These are phyloP conservation scores for Chlamydomonas asymmetrica DNA, from an alignment of 139 green algal genomes.

Conservation along the genomic window DNA sequence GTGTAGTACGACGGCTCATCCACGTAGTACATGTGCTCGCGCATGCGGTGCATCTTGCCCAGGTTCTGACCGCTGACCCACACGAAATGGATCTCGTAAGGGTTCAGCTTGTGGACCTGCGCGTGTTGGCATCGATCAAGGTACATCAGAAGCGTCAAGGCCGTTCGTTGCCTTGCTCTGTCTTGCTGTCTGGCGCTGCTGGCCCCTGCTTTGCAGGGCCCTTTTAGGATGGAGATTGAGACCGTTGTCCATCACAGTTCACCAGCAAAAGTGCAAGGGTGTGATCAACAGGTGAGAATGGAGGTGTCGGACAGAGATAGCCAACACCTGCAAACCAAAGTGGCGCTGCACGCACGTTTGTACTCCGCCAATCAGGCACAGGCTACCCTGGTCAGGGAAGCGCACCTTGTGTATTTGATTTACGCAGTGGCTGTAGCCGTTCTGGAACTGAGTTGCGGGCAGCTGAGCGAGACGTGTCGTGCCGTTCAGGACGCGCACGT, in stretches of 20 bases:
- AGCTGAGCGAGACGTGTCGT: slow-evolving; percentile 32
- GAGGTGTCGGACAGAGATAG: too few species aligned
- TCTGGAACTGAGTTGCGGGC: slow-evolving; percentile 39
- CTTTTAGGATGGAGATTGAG: too few species aligned
- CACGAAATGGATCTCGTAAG: slow-evolving; percentile 41
- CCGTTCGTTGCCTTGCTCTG: too few species aligned
- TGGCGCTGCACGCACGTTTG: too few species aligned
- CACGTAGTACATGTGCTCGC: slow-evolving; percentile 33
- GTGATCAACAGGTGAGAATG: too few species aligned
- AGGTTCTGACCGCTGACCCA: slow-evolving; percentile 35
- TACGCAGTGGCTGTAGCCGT: slow-evolving; percentile 43
- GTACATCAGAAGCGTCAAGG: too few species aligned
- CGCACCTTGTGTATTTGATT: slow-evolving; percentile 42
- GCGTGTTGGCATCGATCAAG: background rate
- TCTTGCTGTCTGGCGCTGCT: too few species aligned
- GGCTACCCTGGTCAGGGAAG: background rate
- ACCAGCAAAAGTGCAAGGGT: too few species aligned
- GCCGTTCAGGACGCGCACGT: slow-evolving; percentile 13
- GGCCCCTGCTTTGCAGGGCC: too few species aligned
- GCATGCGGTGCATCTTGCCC: slow-evolving; percentile 41
- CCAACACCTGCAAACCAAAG: too few species aligned
- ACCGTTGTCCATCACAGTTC: too few species aligned
- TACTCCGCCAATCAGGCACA: too few species aligned
- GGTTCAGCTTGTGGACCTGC: slow-evolving; percentile 35
- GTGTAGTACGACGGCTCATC: slow-evolving; percentile 33